Evolutionary conservation across 1,139 yeast species (phyloP), one percentile per base, ranked within the genome.

Genomic region (Yamadazyma conglobata): DNA sequence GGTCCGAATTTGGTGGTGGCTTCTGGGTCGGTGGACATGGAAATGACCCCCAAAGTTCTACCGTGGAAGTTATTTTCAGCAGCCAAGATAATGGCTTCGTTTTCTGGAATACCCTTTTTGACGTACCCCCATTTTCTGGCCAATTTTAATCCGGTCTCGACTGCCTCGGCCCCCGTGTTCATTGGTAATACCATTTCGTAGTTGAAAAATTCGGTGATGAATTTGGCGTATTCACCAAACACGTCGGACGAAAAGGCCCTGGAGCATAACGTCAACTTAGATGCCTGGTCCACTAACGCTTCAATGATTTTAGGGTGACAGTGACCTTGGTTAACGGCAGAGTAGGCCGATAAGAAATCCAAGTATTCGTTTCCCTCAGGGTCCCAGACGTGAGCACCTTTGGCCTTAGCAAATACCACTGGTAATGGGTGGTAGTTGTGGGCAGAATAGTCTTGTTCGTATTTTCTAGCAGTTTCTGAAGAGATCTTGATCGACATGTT

Each of bases 131-230:
- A 89, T 67, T 91, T 79, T 73, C 98, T 79, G 32, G 97, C 97
- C 45, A 89, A 69, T 62, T 89, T 89, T 57, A 91, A 70, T 22
- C 85, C 96, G 26, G 96, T 87, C 64, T 89, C 98, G 29, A 89
- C 98, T 9, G 98, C 98, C 63, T 89, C 97, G 17, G 96, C 96
- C 54, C 98, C 98, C 7, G 97, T 89, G 68, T 89, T 89, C 96
- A 89, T 89, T 45, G 98, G 98, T 57, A 89, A 70, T 6, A 89
- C 91, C 84, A 79, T 81, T 52, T 89, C 98, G 60, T 86, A 89
- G 54, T 80, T 75, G 65, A 91, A 89, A 56, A 66, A 89, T 56
- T 88, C 94, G 34, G 96, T 87, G 39, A 88, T 70, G 53, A 76
- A 91, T 59, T 88, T 86, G 47, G 96, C 94, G 53, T 79, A 89